phyloP scores from a whole-genome alignment of 768 basidiomycete genomes.

The Hericium erinaceus region DNA sequence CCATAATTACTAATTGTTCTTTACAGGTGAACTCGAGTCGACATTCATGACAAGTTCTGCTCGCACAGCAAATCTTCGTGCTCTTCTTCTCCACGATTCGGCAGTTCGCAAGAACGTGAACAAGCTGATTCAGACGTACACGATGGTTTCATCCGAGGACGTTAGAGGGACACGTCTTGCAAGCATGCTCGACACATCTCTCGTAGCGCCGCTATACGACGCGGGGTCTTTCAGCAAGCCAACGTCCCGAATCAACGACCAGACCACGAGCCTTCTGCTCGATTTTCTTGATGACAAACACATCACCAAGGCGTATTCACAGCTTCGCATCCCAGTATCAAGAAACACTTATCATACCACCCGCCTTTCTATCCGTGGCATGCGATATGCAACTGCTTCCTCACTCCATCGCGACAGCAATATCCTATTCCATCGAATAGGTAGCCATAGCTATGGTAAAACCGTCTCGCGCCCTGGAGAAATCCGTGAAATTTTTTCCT shows the following conservation, averaged over 20 bases:
- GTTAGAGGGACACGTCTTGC: not conserved
- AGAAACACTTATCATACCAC: not conserved
- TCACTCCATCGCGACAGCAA: not conserved
- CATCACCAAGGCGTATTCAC: too few relatives aligned
- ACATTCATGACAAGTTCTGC: slow-evolving; percentile 4
- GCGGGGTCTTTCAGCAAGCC: not conserved
- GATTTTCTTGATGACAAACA: too few relatives aligned
- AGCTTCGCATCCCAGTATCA: not conserved
- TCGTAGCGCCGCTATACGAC: not conserved
- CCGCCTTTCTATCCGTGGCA: not conserved
- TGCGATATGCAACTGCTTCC: not conserved
- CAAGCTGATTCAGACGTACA: not conserved
- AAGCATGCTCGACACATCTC: not conserved
- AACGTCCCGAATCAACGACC: not conserved
- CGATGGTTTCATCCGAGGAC: not conserved
- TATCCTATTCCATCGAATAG: not conserved
- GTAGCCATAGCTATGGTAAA: too few relatives aligned
- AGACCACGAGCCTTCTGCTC: not conserved
- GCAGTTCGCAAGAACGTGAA: not conserved
- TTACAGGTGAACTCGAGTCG: slow-evolving; percentile 8
- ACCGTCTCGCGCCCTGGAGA: too few relatives aligned
- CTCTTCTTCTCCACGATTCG: too few relatives aligned
- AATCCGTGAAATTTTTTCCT: too few relatives aligned
- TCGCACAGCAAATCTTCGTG: not conserved
- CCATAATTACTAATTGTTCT: not conserved